phyloP scores from a whole-genome alignment of 2,329 filamentous ascomycete genomes.

The Talaromyces sp. region DNA sequence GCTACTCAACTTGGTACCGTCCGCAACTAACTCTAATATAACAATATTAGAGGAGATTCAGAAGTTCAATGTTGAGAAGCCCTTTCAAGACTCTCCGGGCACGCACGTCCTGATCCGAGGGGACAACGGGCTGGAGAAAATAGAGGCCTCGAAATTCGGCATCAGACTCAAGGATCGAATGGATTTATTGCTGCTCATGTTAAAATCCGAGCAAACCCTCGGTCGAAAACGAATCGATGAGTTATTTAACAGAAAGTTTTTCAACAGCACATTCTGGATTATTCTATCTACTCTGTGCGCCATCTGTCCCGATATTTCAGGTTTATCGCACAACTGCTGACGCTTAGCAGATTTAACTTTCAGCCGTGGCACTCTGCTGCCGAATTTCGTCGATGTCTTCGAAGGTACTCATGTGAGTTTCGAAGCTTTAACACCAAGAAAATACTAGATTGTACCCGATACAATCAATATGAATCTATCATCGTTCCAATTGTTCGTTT shows the following conservation, averaged over 20 bases:
- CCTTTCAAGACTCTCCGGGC: background rate
- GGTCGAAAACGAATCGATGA: background rate
- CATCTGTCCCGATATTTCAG: background rate
- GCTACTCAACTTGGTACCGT: background rate
- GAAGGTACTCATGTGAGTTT: conserved; percentile 20
- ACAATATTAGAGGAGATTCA: background rate
- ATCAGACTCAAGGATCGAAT: background rate
- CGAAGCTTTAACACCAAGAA: conserved; percentile 18
- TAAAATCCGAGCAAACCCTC: background rate
- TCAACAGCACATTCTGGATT: background rate
- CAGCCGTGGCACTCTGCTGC: conserved; percentile 21
- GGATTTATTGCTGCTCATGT: background rate
- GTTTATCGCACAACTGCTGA: conserved; percentile 15
- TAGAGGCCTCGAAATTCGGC: background rate
- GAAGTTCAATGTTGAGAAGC: background rate
- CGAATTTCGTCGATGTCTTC: conserved; percentile 21
- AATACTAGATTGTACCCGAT: background rate
- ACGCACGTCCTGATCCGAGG: background rate
- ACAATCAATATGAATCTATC: background rate
- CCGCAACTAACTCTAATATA: background rate
- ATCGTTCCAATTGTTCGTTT: background rate
- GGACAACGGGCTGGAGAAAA: background rate
- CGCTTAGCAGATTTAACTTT: conserved; percentile 18
- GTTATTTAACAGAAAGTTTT: background rate
- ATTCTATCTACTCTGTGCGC: background rate